A percentile compares a stretch with the other conserved stretches of the same genome.
These are phyloP conservation scores for Pythium dissimile DNA, from an alignment of 352 stramenopile species.

Conservation along the genomic window DNA sequence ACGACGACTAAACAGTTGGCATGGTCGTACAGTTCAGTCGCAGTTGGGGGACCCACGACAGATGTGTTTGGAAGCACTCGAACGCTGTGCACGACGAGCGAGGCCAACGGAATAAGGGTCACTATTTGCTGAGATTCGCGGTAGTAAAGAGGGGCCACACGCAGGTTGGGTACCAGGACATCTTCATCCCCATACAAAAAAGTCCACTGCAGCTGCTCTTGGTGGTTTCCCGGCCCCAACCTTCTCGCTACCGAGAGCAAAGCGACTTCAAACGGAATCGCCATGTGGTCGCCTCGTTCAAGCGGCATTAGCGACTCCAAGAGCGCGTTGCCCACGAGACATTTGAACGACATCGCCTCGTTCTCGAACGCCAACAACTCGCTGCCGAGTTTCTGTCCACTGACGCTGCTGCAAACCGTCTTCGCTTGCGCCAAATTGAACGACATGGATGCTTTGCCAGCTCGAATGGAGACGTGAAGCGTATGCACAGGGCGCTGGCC, in stretches of 20 bases:
- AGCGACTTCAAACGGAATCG: constrained; percentile 24
- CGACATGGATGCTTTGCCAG: not conserved
- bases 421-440: not conserved
- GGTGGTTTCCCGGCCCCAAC: not conserved
- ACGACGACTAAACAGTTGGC: constrained; percentile 42
- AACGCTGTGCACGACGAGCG: constrained; percentile 39
- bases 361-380: constrained; percentile 6
- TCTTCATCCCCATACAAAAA: constrained; percentile 43
- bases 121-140: constrained; percentile 50
- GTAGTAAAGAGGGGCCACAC: constrained; percentile 29
- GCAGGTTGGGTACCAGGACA: not conserved
- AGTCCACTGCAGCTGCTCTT: constrained; percentile 49
- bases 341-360: constrained; percentile 14
- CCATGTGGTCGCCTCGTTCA: constrained; percentile 12
- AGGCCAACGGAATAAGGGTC: constrained; percentile 47
- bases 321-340: not conserved
- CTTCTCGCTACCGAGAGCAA: not conserved
- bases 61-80: constrained; percentile 26
- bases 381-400: not conserved
- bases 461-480: constrained; percentile 22
- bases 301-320: constrained; percentile 14
- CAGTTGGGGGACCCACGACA: not conserved
- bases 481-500: constrained; percentile 38
- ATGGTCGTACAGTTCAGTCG: constrained; percentile 30
- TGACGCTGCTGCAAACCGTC: constrained; percentile 3